Base-by-base conservation (phyloP, 495 filamentous ascomycete species). In the Penicillium longicatenatum region DNA sequence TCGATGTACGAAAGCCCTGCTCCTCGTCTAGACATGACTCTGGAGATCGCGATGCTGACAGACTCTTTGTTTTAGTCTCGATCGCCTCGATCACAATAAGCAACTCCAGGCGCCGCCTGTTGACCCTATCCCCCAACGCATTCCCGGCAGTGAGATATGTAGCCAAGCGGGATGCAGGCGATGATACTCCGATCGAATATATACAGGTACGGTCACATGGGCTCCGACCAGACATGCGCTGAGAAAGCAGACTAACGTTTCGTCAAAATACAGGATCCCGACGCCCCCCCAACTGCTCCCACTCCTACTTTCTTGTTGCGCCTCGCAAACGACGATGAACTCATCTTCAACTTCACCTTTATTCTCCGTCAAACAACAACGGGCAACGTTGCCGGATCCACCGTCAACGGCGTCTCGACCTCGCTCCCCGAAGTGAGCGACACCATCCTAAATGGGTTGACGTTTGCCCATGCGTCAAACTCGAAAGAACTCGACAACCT, bases 261-360 rank as follows among this genome's bases (percentile, higher is more conserved):
- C 24, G 5, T 33, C 26, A 24, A 52, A 52, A 37, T 17, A 54
- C 62, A 96, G 93, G 94, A 98, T 66, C 86, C 90, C 21, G 94
- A 98, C 52, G 74, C 81, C 52, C 69, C 82, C 16, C 68, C 79
- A 42, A 67, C 78, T 31, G 75, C 77, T 20, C 66, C 79, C 33
- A 70, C 77, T 41, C 92, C 93, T 21, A 81, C 79, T 24, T 94
- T 97, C 72, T 83, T 98, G 31, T 77, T 97, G 10, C 94, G 94
- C 65, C 79, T 98, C 39, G 81, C 78, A 59, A 94, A 93, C 72
- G 92, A 96, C 51, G 94, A 97, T 37, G 94, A 98, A 55, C 82
- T 98, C 26, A 79, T 82, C 54, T 96, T 98, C 75, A 91, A 85
- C 58, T 98, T 98, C 73, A 95, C 89, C 16, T 96, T 97, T 64